These are phyloP conservation scores for Candida boleticola DNA, from an alignment of 805 yeast species.

Conservation along the genomic window DNA sequence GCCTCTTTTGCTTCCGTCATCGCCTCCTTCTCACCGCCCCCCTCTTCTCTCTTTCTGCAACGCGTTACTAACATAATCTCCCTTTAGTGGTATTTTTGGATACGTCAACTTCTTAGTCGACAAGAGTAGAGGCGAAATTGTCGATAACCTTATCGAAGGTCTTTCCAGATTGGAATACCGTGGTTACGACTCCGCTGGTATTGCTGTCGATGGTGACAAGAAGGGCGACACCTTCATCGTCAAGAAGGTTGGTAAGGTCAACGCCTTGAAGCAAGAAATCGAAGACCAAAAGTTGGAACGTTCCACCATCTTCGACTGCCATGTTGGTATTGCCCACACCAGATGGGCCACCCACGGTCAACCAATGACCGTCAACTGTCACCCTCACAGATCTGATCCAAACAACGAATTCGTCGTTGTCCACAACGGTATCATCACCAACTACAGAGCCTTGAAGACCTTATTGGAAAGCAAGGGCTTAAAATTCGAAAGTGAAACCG, in stretches of 20 bases:
- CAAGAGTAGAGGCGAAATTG: conserved; percentile 86
- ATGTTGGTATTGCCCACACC: conserved; percentile 97
- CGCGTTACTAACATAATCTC: conserved; percentile 16
- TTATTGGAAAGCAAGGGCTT: conserved; percentile 78
- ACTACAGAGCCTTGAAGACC: conserved; percentile 86
- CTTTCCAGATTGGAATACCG: conserved; percentile 86
- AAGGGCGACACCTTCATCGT: conserved; percentile 67
- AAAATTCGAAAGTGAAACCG: conserved; percentile 87
- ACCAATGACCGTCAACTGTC: conserved; percentile 83
- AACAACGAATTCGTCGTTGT: conserved; percentile 84
- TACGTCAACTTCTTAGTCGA: conserved; percentile 94
- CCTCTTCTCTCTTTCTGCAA: too few relatives aligned
- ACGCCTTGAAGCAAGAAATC: conserved; percentile 69
- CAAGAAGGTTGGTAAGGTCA: conserved; percentile 91
- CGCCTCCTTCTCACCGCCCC: too few relatives aligned
- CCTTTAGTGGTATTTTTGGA: conserved; percentile 88
- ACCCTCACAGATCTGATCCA: conserved; percentile 91
- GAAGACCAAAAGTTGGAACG: conserved; percentile 50
- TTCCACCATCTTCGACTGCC: conserved; percentile 68
- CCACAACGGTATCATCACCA: conserved; percentile 98
- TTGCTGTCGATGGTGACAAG: conserved; percentile 89
- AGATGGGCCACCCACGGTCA: conserved; percentile 99
- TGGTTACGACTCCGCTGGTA: conserved; percentile 97
- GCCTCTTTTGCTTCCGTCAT: too few relatives aligned
- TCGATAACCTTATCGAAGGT: conserved; percentile 86